phyloP scores from a whole-genome alignment of 768 basidiomycete species.

The Pleurotus ostreatus region DNA sequence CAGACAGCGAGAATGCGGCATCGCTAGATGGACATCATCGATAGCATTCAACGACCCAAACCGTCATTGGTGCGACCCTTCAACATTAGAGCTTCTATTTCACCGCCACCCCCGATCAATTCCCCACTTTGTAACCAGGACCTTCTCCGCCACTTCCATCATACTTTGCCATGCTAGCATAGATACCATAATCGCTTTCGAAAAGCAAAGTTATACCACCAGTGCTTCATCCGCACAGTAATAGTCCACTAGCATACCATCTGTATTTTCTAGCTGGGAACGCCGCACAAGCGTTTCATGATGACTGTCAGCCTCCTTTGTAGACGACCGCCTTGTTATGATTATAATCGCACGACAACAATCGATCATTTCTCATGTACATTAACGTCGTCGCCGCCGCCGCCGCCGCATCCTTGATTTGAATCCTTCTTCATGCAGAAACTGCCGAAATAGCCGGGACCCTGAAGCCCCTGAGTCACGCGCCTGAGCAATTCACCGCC shows the following conservation, averaged over 20 bases:
- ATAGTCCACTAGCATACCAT: not conserved
- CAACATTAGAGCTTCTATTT: slow-evolving; percentile 4
- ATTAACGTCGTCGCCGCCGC: slow-evolving; percentile 9
- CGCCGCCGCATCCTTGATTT: slow-evolving; percentile 6
- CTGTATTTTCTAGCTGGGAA: slow-evolving; percentile 7
- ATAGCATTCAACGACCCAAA: slow-evolving; percentile 4
- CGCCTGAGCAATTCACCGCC: not conserved
- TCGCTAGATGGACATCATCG: slow-evolving; percentile 5
- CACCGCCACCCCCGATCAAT: slow-evolving; percentile 9
- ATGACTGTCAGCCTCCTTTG: slow-evolving; percentile 3
- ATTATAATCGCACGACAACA: not conserved
- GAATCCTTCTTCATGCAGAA: not conserved
- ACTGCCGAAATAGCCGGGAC: not conserved
- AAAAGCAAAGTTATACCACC: too few relatives aligned
- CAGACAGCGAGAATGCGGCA: slow-evolving; percentile 9
- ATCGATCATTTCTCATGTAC: slow-evolving; percentile 9
- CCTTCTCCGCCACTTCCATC: slow-evolving; percentile 7
- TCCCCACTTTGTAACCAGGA: slow-evolving; percentile 1
- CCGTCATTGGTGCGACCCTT: slow-evolving; percentile 3
- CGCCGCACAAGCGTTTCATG: slow-evolving; percentile 7
- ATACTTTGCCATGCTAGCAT: slow-evolving; percentile 7
- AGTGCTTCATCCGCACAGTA: slow-evolving; percentile 1
- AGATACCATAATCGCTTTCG: slow-evolving; percentile 6
- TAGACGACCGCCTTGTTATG: not conserved
- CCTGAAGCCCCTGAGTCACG: slow-evolving; percentile 2